Conservation (phyloP, 2,329 filamentous ascomycete genomes). For the Chaetomium strumarium region DNA sequence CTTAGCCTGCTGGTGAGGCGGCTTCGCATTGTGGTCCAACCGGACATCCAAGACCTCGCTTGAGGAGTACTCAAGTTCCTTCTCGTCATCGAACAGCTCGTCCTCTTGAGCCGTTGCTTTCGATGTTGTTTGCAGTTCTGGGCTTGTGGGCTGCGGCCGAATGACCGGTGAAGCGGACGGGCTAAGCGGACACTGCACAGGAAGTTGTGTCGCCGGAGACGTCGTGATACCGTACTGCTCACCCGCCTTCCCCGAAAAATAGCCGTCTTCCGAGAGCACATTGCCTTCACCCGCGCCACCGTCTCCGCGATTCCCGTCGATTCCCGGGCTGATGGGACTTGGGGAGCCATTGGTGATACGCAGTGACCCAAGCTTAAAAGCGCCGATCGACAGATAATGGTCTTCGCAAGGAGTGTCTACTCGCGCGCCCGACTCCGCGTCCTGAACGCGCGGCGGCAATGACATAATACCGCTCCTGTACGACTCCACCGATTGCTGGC, state of each 20-base stretch:
- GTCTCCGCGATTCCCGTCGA: slow-evolving; percentile 17
- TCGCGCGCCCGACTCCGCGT: slow-evolving; percentile 30
- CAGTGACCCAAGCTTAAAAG: slow-evolving; percentile 56
- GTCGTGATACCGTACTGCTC: neutral
- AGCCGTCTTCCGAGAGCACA: slow-evolving; percentile 7
- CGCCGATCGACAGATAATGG: slow-evolving; percentile 55
- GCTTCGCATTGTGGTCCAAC: slow-evolving; percentile 41
- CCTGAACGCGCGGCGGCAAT: slow-evolving; percentile 28
- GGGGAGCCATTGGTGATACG: slow-evolving; percentile 55
- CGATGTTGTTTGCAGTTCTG: slow-evolving; percentile 39
- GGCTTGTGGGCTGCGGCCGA: slow-evolving; percentile 31
- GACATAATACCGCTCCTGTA: slow-evolving; percentile 31
- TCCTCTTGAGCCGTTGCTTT: slow-evolving; percentile 45
- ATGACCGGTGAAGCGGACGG: slow-evolving; percentile 26
- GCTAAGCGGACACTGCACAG: neutral
- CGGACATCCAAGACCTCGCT: slow-evolving; percentile 37
- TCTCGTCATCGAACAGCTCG: slow-evolving; percentile 40
- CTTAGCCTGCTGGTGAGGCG: slow-evolving; percentile 24
- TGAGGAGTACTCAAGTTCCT: slow-evolving; percentile 29
- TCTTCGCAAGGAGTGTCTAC: slow-evolving; percentile 46
- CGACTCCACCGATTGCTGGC: slow-evolving; percentile 37
- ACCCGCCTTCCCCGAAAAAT: slow-evolving; percentile 8
- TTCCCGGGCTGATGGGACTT: slow-evolving; percentile 44
- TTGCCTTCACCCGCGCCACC: neutral
- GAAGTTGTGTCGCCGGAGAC: neutral